Percentiles rank a stretch among this genome's conserved stretches.
Conservation (phyloP, 2,329 filamentous ascomycete species). For the Ophiocordyceps camponoti-rufipedis region DNA sequence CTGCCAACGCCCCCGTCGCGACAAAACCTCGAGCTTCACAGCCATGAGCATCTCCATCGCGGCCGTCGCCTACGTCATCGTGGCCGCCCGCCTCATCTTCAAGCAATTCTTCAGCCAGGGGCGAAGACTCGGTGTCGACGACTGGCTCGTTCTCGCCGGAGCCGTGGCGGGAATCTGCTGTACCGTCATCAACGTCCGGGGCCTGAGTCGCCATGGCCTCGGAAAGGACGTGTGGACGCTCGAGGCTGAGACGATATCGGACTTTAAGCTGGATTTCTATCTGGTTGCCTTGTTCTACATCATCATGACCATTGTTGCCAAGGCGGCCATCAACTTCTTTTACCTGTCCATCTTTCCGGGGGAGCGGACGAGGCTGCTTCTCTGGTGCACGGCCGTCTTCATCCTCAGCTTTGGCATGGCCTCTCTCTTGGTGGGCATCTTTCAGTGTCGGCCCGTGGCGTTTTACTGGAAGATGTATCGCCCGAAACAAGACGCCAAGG, state of each 20-base stretch:
- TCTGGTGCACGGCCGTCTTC: not conserved
- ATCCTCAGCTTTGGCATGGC: not conserved
- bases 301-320: not conserved
- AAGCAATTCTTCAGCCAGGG: constrained; percentile 11
- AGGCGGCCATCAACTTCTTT: not conserved
- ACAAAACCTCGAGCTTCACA: constrained; percentile 1
- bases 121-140: constrained; percentile 13
- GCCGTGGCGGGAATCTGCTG: constrained; percentile 7
- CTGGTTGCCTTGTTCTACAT: not conserved
- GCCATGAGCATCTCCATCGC: constrained; percentile 5
- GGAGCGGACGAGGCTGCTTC: not conserved
- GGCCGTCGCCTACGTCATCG: constrained; percentile 5
- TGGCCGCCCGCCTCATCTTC: constrained; percentile 6
- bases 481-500: not conserved
- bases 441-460: not conserved
- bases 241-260: not conserved
- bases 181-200: constrained; percentile 8
- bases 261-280: not conserved
- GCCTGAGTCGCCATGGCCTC: constrained; percentile 10
- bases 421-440: not conserved
- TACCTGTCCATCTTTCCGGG: constrained; percentile 1
- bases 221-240: constrained; percentile 17
- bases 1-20: constrained; percentile 1
- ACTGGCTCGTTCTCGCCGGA: constrained; percentile 10
- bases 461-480: constrained; percentile 1